A percentile compares a stretch with the other conserved stretches of the same genome.
phyloP scores from a whole-genome alignment of 805 yeast species.

The Candida hungchunana region DNA sequence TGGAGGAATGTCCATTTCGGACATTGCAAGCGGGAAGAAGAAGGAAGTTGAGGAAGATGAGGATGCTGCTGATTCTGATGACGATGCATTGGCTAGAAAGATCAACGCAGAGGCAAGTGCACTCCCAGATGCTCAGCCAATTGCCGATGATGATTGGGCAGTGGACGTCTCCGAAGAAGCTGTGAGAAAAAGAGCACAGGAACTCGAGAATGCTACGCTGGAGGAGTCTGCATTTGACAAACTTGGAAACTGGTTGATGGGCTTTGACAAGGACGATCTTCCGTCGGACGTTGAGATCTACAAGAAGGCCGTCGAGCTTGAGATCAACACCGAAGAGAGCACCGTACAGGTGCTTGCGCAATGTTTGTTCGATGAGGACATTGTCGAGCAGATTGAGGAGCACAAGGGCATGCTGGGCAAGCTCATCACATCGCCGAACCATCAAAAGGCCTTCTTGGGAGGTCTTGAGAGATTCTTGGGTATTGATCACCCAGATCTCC shows the following conservation, averaged over 20 bases:
- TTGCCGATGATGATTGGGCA: slow-evolving; percentile 93
- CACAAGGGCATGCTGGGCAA: slow-evolving; percentile 84
- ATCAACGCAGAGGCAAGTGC: slow-evolving; percentile 82
- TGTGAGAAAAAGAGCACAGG: slow-evolving; percentile 84
- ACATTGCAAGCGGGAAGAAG: slow-evolving; percentile 57
- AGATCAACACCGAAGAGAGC: slow-evolving; percentile 64
- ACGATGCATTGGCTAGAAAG: slow-evolving; percentile 71
- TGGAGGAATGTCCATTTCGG: slow-evolving; percentile 78
- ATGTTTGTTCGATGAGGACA: slow-evolving; percentile 74
- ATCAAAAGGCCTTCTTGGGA: slow-evolving; percentile 87
- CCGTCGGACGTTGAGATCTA: slow-evolving; percentile 88
- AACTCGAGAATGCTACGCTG: slow-evolving; percentile 63
- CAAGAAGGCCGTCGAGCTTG: slow-evolving; percentile 81
- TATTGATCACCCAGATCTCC: slow-evolving; percentile 66
- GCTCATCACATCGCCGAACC: slow-evolving; percentile 59
- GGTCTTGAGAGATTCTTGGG: slow-evolving; percentile 95
- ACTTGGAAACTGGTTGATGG: slow-evolving; percentile 85
- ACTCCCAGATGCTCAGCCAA: slow-evolving; percentile 54
- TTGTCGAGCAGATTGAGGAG: slow-evolving; percentile 63
- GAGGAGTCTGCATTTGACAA: slow-evolving; percentile 52
- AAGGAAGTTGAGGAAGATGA: slow-evolving; percentile 28
- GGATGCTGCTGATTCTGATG: slow-evolving; percentile 57
- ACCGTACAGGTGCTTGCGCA: slow-evolving; percentile 92
- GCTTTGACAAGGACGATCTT: slow-evolving; percentile 48
- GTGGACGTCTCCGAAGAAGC: slow-evolving; percentile 97